Evolutionary conservation across 495 filamentous ascomycete species (phyloP).

Genomic region (Hapsidospora chrysogenum): DNA sequence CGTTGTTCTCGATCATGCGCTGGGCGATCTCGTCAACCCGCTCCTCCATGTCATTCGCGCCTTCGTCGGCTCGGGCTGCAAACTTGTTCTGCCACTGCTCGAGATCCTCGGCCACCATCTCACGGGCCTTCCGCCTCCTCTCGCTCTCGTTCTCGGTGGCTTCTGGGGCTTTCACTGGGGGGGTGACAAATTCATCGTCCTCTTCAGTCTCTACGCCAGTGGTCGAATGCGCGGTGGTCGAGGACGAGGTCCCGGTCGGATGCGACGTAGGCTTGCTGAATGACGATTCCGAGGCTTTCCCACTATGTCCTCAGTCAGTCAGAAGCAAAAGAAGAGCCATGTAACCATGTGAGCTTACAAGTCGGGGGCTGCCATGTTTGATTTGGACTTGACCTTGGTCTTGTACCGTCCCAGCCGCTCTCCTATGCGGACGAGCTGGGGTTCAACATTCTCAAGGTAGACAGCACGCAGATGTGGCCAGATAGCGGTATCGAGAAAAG

Average conservation of each 20-base stretch:
- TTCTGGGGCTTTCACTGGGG: conserved; percentile 6
- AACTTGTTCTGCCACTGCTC: conserved; percentile 74
- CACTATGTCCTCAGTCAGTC: conserved; percentile 5
- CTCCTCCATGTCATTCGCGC: conserved; percentile 59
- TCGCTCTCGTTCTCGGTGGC: conserved; percentile 20
- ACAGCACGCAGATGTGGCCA: conserved; percentile 67
- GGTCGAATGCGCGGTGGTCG: background rate
- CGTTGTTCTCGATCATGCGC: conserved; percentile 34
- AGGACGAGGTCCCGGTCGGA: no score
- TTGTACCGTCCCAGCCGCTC: conserved; percentile 73
- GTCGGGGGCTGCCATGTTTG: conserved; percentile 3
- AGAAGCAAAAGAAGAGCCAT: background rate
- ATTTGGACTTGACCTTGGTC: conserved; percentile 6
- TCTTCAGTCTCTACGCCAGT: background rate
- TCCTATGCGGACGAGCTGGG: conserved; percentile 81
- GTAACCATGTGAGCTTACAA: background rate
- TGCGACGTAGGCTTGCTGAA: conserved; percentile 22
- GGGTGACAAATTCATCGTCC: background rate
- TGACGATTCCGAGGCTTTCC: conserved; percentile 6
- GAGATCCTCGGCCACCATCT: conserved; percentile 63
- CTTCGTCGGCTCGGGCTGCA: conserved; percentile 62
- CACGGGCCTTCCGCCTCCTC: conserved; percentile 30
- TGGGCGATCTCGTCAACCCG: conserved; percentile 47
- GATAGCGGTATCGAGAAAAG: conserved; percentile 55
- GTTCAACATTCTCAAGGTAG: conserved; percentile 85